phyloP scores from a whole-genome alignment of 805 yeast genomes.

The Saccharomyces jurei region DNA sequence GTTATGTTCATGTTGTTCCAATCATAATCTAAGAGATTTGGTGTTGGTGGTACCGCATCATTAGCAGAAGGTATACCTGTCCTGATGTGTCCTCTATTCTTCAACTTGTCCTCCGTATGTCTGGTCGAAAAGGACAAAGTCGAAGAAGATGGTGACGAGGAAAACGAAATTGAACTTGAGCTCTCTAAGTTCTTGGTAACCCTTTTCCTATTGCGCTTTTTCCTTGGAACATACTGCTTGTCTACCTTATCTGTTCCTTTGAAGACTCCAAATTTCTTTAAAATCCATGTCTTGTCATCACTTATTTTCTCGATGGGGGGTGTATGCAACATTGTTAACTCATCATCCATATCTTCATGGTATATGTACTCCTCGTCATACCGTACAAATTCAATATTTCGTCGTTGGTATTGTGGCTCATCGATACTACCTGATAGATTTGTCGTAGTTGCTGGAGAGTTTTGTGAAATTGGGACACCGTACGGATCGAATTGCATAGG shows the following conservation, averaged over 20 bases:
- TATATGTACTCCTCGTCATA: constrained; percentile 60
- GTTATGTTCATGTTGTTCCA: neutral
- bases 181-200: neutral
- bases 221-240: constrained; percentile 15
- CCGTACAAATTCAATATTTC: constrained; percentile 65
- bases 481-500: constrained; percentile 45
- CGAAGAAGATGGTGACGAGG: neutral
- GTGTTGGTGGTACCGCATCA: neutral
- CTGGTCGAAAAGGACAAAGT: neutral
- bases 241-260: constrained; percentile 21
- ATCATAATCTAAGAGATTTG: neutral
- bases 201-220: constrained; percentile 5
- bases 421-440: constrained; percentile 6
- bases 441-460: constrained; percentile 15
- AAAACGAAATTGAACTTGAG: neutral
- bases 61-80: neutral
- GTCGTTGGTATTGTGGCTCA: constrained; percentile 55
- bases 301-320: constrained; percentile 37
- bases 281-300: constrained; percentile 40
- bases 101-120: neutral
- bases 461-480: constrained; percentile 24
- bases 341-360: constrained; percentile 79
- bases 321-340: constrained; percentile 41
- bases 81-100: neutral
- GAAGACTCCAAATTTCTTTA: constrained; percentile 84